A percentile compares a stretch with the other conserved stretches of the same genome.
Evolutionary conservation across 306 rosid genomes (phyloP).

Genomic region (Quillaja saponaria): DNA sequence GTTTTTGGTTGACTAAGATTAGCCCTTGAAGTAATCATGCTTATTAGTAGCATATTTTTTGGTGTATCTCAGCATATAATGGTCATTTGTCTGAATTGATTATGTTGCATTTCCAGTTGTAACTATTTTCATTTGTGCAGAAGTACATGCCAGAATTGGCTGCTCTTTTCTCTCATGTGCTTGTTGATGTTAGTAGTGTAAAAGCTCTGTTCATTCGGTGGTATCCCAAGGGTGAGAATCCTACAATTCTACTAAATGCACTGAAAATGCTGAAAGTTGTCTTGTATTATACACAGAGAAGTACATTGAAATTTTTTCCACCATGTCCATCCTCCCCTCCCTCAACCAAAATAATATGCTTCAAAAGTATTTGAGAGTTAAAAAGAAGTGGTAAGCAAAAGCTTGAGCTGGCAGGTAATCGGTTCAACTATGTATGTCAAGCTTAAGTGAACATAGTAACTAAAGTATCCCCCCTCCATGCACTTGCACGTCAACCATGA

Average conservation of each 20-base stretch:
- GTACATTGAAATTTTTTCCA: neutral
- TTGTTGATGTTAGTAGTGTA: slow-evolving; percentile 95
- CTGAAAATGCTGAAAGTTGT: slow-evolving; percentile 1
- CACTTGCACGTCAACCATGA: no score
- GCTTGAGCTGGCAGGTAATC: no score
- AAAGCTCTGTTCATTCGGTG: slow-evolving; percentile 84
- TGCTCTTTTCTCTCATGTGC: slow-evolving; percentile 82
- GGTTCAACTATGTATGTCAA: no score
- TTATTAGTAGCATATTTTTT: no score
- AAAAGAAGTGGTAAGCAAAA: no score
- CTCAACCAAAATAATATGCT: neutral
- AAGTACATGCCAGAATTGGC: slow-evolving; percentile 97
- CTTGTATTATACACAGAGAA: neutral
- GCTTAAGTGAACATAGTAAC: no score
- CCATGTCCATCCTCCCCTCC: neutral
- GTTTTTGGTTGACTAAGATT: no score
- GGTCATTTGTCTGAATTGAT: neutral
- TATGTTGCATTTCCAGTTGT: slow-evolving; percentile 16
- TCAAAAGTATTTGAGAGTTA: no score
- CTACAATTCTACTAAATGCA: neutral
- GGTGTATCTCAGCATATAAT: no score
- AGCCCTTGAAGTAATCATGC: no score
- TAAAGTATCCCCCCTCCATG: no score
- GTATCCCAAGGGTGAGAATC: slow-evolving; percentile 77
- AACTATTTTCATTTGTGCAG: slow-evolving; percentile 45